These are phyloP conservation scores for Colletotrichum tabaci DNA, from an alignment of 2,329 filamentous ascomycete genomes.

Conservation along the genomic window DNA sequence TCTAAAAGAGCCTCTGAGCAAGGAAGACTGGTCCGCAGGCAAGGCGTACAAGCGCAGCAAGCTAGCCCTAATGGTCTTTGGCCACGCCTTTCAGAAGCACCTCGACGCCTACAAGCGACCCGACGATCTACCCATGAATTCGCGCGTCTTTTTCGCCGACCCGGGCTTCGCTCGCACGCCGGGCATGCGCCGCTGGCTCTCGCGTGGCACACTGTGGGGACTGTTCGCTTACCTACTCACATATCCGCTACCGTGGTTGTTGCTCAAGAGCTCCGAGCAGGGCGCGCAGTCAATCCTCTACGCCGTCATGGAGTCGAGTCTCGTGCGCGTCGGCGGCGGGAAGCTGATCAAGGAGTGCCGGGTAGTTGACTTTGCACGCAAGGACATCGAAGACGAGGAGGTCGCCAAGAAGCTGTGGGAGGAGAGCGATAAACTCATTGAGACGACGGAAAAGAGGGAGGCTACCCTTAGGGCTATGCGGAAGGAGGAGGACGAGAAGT, in stretches of 20 bases:
- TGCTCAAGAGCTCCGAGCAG: constrained; percentile 87
- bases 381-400: constrained; percentile 83
- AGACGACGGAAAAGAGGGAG: constrained; percentile 84
- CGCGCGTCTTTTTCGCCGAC: constrained; percentile 88
- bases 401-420: constrained; percentile 91
- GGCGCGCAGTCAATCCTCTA: constrained; percentile 90
- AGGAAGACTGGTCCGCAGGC: constrained; percentile 68
- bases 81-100: constrained; percentile 92
- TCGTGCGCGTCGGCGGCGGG: constrained; percentile 73
- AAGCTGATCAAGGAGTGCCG: constrained; percentile 91
- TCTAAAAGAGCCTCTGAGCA: constrained; percentile 66
- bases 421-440: constrained; percentile 86
- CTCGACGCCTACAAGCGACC: constrained; percentile 87
- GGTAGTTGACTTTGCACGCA: constrained; percentile 78
- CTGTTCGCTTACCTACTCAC: constrained; percentile 81
- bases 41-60: constrained; percentile 76
- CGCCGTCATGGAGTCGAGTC: constrained; percentile 85
- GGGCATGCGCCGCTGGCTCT: constrained; percentile 89
- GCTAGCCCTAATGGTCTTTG: constrained; percentile 91
- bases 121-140: constrained; percentile 85
- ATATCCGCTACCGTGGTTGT: constrained; percentile 87
- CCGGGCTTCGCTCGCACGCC: constrained; percentile 89
- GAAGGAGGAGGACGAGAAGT: constrained; percentile 55
- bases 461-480: constrained; percentile 69
- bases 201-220: constrained; percentile 85